These are phyloP conservation scores for Salvia sclarea DNA, from an alignment of 305 asterid genomes.

Conservation along the genomic window DNA sequence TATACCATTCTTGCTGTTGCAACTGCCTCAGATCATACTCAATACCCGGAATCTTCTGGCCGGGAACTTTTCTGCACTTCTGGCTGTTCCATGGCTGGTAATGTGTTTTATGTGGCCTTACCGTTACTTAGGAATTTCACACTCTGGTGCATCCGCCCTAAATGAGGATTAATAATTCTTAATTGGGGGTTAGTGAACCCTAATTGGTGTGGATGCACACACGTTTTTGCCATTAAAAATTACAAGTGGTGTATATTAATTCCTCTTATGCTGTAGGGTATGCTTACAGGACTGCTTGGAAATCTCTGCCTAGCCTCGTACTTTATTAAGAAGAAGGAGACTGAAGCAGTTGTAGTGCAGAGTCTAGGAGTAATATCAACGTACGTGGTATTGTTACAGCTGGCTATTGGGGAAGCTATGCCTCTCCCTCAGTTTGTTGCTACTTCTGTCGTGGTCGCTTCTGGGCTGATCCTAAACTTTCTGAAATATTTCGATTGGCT, in stretches of 20 bases:
- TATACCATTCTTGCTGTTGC: slow-evolving; percentile 81
- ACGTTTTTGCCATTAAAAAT: slow-evolving; percentile 24
- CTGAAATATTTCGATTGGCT: slow-evolving; percentile 69
- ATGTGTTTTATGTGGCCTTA: slow-evolving; percentile 20
- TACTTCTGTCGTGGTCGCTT: slow-evolving; percentile 71
- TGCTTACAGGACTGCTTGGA: slow-evolving; percentile 98
- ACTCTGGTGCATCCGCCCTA: no score
- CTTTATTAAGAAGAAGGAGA: slow-evolving; percentile 88
- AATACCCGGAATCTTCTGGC: slow-evolving; percentile 83
- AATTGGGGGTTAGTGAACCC: no score
- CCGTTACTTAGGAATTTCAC: slow-evolving; percentile 20
- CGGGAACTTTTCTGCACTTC: slow-evolving; percentile 76
- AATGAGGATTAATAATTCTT: no score
- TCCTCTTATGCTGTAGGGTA: slow-evolving; percentile 59
- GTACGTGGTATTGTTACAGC: slow-evolving; percentile 78
- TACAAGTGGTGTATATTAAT: slow-evolving; percentile 42
- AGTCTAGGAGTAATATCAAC: slow-evolving; percentile 82
- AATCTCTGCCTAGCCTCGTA: slow-evolving; percentile 85
- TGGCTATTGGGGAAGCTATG: slow-evolving; percentile 95
- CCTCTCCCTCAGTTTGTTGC: slow-evolving; percentile 81
- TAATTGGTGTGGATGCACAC: no score
- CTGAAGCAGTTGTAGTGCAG: slow-evolving; percentile 85
- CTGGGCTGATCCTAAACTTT: slow-evolving; percentile 70
- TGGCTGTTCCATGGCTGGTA: slow-evolving; percentile 99
- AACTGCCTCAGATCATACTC: slow-evolving; percentile 91